Evolutionary conservation across 345 rosid species (phyloP), one percentile per base, ranked within the genome.

Genomic region (Pelargonium nanum): DNA sequence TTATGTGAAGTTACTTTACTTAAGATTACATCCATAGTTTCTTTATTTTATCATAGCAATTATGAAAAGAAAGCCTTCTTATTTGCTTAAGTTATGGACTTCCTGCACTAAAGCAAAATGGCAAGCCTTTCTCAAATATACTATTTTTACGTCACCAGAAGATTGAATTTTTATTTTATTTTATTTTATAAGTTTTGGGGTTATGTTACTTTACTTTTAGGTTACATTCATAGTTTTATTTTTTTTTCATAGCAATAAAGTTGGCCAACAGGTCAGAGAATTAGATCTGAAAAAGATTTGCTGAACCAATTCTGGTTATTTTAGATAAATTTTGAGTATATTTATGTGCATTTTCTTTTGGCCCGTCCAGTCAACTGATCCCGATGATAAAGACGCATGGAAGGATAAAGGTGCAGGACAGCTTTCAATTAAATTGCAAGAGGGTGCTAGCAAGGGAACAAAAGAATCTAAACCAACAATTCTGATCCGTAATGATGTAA

Each of bases 391-490:
- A 80, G 89, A 83, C 63, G 28, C 91, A 4, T 93, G 99, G 99
- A 93, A 87, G 74, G 99, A 93, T 69, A 87, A 77, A 80, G 99
- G 99, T 68, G 73, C 88, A 12, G 99, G 99, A 53, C 85, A 79
- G 71, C 99, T 93, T 68, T 76, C 70, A 58, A 89, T 93, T 66
- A 93, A 83, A 82, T 87, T 95, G 79, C 79, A 74, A 75, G 97
- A 85, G 73, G 99, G 96, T 32, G 67, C 75, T 51, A 74, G 76
- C 82, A 89, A 84, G 84, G 96, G 91, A 26, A 75, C 91, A 62
- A 84, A 82, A 75, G 99, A 87, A 70, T 89, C 97, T 21, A 86
- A 85, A 67, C 95, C 99, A 69, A 89, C 83, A 16, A 72, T 93
- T 61, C 65, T 89, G 62, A 78, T 93, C 66, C 83, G 96, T 65